Percentiles rank a stretch among this genome's conserved stretches.
These are phyloP conservation scores for Blastomyces emzantsi DNA, from an alignment of 2,329 filamentous ascomycete genomes.

Conservation along the genomic window DNA sequence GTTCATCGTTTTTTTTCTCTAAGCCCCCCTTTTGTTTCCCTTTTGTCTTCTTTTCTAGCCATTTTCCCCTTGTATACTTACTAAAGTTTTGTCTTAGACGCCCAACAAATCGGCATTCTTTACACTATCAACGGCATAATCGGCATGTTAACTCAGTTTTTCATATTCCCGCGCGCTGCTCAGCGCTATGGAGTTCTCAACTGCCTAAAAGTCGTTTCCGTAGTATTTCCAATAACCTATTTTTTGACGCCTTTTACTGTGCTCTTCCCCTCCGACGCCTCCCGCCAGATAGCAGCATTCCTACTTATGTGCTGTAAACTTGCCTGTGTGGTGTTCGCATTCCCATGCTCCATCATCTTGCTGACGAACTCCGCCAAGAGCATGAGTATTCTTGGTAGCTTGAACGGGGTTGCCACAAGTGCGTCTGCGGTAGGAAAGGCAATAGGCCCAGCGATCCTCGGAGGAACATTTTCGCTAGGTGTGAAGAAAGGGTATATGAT, in stretches of 20 bases:
- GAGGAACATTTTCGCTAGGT: conserved; percentile 65
- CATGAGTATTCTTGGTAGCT: conserved; percentile 67
- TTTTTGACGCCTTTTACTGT: conserved; percentile 72
- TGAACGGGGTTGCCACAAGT: conserved; percentile 85
- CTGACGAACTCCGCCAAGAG: conserved; percentile 78
- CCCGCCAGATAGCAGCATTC: conserved; percentile 55
- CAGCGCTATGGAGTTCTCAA: conserved; percentile 62
- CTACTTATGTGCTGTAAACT: conserved; percentile 64
- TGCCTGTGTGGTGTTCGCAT: conserved; percentile 69
- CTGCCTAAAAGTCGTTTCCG: conserved; percentile 59
- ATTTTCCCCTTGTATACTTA: background rate
- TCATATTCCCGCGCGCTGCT: conserved; percentile 71
- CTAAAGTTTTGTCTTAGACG: conserved; percentile 36
- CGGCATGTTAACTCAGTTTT: conserved; percentile 75
- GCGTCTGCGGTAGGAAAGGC: conserved; percentile 73
- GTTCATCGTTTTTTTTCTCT: conserved; percentile 13
- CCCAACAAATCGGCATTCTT: conserved; percentile 69
- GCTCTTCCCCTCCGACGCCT: conserved; percentile 43
- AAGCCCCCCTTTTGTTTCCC: background rate
- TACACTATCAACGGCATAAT: conserved; percentile 75
- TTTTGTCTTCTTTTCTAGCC: background rate
- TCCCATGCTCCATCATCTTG: conserved; percentile 82
- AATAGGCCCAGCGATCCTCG: conserved; percentile 64
- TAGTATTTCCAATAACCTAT: conserved; percentile 67
- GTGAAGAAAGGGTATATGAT: conserved; percentile 67